Evolutionary conservation across 371 early-diverging fungal genomes (phyloP).

Genomic region (Synchytrium microbalum): DNA sequence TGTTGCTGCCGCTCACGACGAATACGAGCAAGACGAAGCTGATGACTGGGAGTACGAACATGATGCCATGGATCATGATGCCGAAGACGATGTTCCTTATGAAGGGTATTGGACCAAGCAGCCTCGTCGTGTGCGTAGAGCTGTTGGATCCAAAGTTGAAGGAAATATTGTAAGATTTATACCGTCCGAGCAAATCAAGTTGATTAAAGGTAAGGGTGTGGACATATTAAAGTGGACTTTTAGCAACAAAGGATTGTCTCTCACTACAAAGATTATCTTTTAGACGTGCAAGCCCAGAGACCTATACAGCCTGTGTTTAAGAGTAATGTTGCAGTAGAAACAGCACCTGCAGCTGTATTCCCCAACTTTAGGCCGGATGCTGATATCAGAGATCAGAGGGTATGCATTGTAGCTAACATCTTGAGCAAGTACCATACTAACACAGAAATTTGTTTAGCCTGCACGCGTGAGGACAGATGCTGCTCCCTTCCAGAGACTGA

Average conservation of each 20-base stretch:
- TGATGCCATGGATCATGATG: background rate
- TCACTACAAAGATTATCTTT: too few species aligned
- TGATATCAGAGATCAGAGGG: background rate
- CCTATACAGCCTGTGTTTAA: background rate
- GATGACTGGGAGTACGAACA: constrained; percentile 4
- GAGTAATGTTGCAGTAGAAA: background rate
- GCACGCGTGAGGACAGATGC: background rate
- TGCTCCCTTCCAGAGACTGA: background rate
- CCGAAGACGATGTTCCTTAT: background rate
- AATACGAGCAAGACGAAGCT: background rate
- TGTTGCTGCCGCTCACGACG: background rate
- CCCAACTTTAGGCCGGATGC: background rate
- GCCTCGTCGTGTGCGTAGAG: background rate
- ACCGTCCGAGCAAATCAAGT: constrained; percentile 40
- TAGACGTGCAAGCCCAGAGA: background rate
- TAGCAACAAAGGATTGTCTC: too few species aligned
- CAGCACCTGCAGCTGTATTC: background rate
- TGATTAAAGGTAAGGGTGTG: constrained; percentile 39
- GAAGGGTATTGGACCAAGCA: background rate
- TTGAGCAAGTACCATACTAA: too few species aligned
- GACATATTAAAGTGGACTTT: too few species aligned
- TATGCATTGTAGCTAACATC: too few species aligned
- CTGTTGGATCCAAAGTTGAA: background rate
- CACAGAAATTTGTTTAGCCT: background rate
- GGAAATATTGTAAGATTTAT: constrained; percentile 35